Base-by-base conservation (phyloP, 2,329 filamentous ascomycete genomes). In the Aureobasidium sp. region DNA sequence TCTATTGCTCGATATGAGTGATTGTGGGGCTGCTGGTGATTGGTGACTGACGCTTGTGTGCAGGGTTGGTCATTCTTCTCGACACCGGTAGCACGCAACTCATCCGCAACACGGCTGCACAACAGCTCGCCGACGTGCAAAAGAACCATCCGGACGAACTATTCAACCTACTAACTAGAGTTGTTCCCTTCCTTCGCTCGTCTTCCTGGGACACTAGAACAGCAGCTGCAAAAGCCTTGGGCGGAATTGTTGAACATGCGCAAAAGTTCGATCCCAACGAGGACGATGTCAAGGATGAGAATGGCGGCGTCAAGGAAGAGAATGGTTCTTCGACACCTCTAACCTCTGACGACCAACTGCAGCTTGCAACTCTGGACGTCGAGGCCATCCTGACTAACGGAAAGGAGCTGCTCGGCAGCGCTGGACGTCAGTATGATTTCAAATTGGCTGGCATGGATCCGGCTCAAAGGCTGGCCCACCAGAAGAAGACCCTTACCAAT, bases 131-230 rank as follows among this genome's bases (percentile, higher is more conserved):
- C 65, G 94, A 99, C 77, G 94, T 96, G 75, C 95, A 99, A 77
- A 97, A 97, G 74, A 90, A 94, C 74, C 94, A 97, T 70, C 94
- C 94, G 0, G 93, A 99, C 77, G 95, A 99, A 75, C 81, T 99
- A 1, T 97, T 97, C 77, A 97, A 97, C 72, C 83, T 99, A 7
- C 82, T 99, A 14, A 93, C 91, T 34, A 84, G 93, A 64, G 92
- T 99, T 36, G 87, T 99, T n/a, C 93, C 94, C 0, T 99, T 97
- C 75, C 82, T 99, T 34, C 86, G 90, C 63, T 93, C 94, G 68
- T 96, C 93, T 74, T 93, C 92, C 72, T 99, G 94, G 94, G 94
- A 99, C 72, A 99, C 94, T 29, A 83, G 95, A 68, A 92, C 88
- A 64, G 95, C 94, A 60, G 89, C 95, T 51, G 91, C 93, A 68